A percentile compares a stretch with the other conserved stretches of the same genome.
Evolutionary conservation across 192 early-diverging fungal genomes (phyloP).

Genomic region (Coemansia sp.): DNA sequence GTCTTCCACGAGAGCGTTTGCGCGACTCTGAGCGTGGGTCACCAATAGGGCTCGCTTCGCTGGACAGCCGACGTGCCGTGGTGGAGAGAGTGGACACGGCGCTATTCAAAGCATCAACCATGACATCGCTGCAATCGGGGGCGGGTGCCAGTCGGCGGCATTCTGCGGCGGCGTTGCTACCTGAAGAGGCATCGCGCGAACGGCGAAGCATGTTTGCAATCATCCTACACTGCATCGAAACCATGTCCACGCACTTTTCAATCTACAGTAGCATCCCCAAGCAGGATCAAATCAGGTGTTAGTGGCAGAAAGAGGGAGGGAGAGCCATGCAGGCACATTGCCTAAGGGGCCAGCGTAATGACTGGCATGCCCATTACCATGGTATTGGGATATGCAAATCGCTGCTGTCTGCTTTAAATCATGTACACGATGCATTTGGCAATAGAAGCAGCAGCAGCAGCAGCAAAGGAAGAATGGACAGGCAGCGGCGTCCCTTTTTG

Average conservation of each 20-base stretch:
- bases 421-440: slow-evolving; percentile 1
- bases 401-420: background rate
- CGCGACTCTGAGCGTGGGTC: slow-evolving; percentile 22
- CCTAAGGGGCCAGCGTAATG: background rate
- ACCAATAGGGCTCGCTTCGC: slow-evolving; percentile 16
- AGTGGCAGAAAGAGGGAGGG: background rate
- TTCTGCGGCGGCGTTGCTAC: background rate
- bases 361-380: slow-evolving; percentile 14
- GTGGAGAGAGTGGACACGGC: slow-evolving; percentile 36
- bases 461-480: background rate
- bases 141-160: background rate
- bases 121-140: slow-evolving; percentile 29
- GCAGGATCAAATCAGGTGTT: slow-evolving; percentile 9
- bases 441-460: slow-evolving; percentile 6
- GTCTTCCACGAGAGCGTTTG: slow-evolving; percentile 38
- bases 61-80: slow-evolving; percentile 33
- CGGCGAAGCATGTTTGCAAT: slow-evolving; percentile 53
- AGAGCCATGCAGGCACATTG: background rate
- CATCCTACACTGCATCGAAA: slow-evolving; percentile 56
- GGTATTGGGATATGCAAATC: slow-evolving; percentile 17
- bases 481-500: background rate
- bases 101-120: slow-evolving; percentile 39
- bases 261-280: slow-evolving; percentile 33
- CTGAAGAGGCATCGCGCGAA: slow-evolving; percentile 35
- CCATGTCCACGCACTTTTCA: slow-evolving; percentile 53